Evolutionary conservation across 1,284 basidiomycete genomes (phyloP), one percentile per base, ranked within the genome.

Genomic region (Fomitopsis betulina): DNA sequence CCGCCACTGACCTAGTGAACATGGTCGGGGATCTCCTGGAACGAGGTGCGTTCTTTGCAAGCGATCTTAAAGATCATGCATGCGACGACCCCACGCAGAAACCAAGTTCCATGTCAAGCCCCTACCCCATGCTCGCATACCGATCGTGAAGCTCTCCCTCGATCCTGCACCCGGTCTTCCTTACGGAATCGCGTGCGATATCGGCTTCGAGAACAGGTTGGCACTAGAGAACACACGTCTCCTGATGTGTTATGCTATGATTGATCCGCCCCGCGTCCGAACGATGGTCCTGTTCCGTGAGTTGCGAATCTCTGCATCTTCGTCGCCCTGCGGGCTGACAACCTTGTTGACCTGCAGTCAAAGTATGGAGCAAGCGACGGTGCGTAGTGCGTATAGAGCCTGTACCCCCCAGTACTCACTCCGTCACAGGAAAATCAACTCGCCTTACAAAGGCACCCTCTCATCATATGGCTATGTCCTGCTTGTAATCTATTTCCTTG

Each of bases 351-450:
- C 54, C 45, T 35, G 19, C 65, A 96, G 94, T 99, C 70, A 99
- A 99, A 81, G 94, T 99, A 35, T 99, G 96, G 96, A 94, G 94
- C 69, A 99, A 99, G 78, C 83, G 96, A 72, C 84, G 93, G 90
- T 89, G 55, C 54, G 79, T 35, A 19, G 37, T 37, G 32, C 32
- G 42, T 17, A 23, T 40, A 2, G 8, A 23, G 19, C 59, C 55
- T 23, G 57, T 40, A 4, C 5, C 23, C 2, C 25, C 12, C 19
- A 25, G n/a, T 50, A 27, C 42, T 57, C 27, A 49, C 17, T 19
- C 21, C 53, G 37, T 8, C 25, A 25, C 66, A 93, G 93, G 75
- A 96, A 97, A 84, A 97, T 99, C 75, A 98, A 99, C 74, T 97
- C 94, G 58, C 95, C 96, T 19, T 99, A 98, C 75, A 89, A 93